Percentiles rank a stretch among this genome's conserved stretches.
Conservation (phyloP, 1,139 yeast genomes). For the Geotrichum citri-aurantii region DNA sequence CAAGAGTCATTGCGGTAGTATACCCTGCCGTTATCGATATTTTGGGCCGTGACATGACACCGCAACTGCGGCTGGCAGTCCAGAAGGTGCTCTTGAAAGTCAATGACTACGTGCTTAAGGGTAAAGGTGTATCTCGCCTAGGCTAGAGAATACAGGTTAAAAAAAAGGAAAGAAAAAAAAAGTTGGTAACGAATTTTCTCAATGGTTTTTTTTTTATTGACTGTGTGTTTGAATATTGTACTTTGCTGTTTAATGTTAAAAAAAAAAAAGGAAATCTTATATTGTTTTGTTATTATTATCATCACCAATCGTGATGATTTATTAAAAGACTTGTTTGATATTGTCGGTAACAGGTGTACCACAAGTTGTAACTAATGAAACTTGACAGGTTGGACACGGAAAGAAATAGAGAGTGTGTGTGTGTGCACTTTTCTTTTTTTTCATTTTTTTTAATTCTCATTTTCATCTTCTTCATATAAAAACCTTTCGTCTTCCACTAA, state of each 20-base stretch:
- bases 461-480: no score
- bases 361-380: background rate
- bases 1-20: conserved; percentile 54
- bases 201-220: background rate
- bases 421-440: no score
- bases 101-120: conserved; percentile 14
- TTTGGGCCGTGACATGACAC: conserved; percentile 61
- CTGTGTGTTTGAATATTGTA: background rate
- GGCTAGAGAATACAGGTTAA: no score
- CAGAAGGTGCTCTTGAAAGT: conserved; percentile 51
- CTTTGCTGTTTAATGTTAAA: background rate
- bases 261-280: background rate
- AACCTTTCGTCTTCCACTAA: background rate
- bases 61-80: conserved; percentile 64
- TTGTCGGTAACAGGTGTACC: background rate
- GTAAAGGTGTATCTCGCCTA: conserved; percentile 43
- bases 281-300: background rate
- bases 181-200: background rate
- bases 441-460: background rate
- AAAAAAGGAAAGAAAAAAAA: no score
- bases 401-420: no score
- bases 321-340: no score
- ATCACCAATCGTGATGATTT: background rate
- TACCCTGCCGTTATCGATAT: conserved; percentile 63
- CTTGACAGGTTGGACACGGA: background rate